Evolutionary conservation across 805 yeast species (phyloP).

Genomic region (Danielia reshetovae): DNA sequence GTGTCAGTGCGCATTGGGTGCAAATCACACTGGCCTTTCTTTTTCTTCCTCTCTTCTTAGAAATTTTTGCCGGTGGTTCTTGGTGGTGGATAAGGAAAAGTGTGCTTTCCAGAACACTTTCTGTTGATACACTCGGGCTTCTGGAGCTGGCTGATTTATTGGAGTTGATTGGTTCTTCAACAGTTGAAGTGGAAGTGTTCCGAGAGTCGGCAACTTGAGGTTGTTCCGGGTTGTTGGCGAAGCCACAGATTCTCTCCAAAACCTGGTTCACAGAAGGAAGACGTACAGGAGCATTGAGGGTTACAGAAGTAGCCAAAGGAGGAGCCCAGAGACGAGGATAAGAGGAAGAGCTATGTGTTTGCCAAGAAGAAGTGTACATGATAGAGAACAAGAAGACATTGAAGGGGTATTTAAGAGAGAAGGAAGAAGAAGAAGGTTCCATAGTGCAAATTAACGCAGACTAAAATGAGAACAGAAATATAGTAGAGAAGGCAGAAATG

Average conservation of each 20-base stretch:
- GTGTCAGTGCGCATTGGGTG: constrained; percentile 17
- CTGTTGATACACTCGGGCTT: too few species aligned
- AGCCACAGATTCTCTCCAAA: not conserved
- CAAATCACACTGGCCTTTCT: constrained; percentile 15
- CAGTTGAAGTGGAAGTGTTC: not conserved
- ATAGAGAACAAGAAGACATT: too few species aligned
- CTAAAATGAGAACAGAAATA: too few species aligned
- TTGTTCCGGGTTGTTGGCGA: not conserved
- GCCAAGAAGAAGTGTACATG: constrained; percentile 12
- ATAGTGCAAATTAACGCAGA: too few species aligned
- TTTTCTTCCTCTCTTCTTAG: constrained; percentile 17
- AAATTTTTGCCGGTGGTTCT: constrained; percentile 1
- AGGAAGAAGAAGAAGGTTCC: too few species aligned
- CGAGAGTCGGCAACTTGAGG: not conserved
- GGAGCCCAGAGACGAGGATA: constrained; percentile 10
- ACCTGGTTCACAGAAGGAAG: constrained; percentile 13
- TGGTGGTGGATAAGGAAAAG: too few species aligned
- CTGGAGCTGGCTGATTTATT: too few species aligned
- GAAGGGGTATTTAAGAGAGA: too few species aligned
- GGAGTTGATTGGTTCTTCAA: too few species aligned
- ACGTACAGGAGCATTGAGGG: not conserved
- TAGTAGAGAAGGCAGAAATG: too few species aligned
- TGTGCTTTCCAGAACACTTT: too few species aligned
- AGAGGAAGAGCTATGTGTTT: constrained; percentile 8
- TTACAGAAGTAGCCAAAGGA: constrained; percentile 5